phyloP scores from a whole-genome alignment of 2,329 filamentous ascomycete genomes.

The Pochonia chlamydosporia region DNA sequence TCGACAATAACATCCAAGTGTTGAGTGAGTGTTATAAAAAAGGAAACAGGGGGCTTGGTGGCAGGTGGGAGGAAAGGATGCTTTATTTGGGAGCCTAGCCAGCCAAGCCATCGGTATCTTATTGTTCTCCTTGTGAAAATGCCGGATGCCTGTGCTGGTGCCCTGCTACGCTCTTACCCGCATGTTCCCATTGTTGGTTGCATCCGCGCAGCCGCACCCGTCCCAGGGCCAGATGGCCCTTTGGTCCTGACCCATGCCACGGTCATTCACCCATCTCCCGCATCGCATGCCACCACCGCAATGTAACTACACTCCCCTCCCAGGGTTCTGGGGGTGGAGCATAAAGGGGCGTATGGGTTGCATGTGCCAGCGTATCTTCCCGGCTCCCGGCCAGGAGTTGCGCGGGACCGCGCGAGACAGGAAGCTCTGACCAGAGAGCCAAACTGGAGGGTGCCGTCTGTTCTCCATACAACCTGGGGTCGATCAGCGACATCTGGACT shows the following conservation, averaged over 20 bases:
- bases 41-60: background rate
- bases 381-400: slow-evolving; percentile 4
- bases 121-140: background rate
- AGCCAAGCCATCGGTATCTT: background rate
- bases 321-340: background rate
- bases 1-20: background rate
- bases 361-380: slow-evolving; percentile 10
- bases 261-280: background rate
- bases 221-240: background rate
- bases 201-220: background rate
- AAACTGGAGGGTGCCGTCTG: background rate
- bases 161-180: background rate
- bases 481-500: too few species aligned
- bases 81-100: background rate
- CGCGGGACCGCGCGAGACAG: slow-evolving; percentile 5
- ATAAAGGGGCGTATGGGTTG: background rate
- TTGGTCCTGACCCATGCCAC: background rate
- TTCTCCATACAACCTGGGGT: too few species aligned
- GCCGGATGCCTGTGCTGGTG: background rate
- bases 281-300: background rate
- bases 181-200: background rate
- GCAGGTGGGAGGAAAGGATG: background rate
- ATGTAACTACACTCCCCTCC: background rate
- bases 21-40: background rate
- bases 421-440: background rate